These are phyloP conservation scores for Mucor plumbeus DNA, from an alignment of 371 early-diverging fungal genomes.

Conservation along the genomic window DNA sequence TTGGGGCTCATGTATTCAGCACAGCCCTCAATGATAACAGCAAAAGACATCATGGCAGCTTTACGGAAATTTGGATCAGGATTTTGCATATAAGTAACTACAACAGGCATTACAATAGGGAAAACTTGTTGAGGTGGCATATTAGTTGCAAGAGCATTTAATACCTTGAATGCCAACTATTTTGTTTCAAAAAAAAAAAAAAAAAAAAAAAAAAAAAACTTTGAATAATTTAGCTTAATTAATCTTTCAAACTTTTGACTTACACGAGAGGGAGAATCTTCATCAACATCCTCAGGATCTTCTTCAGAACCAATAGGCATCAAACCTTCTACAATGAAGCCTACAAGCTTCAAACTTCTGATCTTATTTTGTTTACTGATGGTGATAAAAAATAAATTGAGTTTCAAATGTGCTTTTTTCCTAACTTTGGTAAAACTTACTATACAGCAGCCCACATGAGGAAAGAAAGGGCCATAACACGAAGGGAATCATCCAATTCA, in stretches of 20 bases:
- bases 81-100: constrained; percentile 78
- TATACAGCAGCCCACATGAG: constrained; percentile 84
- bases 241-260: constrained; percentile 19
- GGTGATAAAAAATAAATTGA: neutral
- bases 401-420: neutral
- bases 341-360: constrained; percentile 79
- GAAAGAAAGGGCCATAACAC: constrained; percentile 85
- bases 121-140: constrained; percentile 90
- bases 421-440: constrained; percentile 50
- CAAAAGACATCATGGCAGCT: constrained; percentile 89
- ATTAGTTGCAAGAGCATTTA: constrained; percentile 79
- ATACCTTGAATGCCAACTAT: constrained; percentile 66
- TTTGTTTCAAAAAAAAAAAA: too few species aligned
- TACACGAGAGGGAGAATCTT: constrained; percentile 82
- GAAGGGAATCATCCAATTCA: constrained; percentile 68
- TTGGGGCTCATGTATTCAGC: constrained; percentile 82
- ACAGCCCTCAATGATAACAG: constrained; percentile 85
- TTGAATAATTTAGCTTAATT: too few species aligned
- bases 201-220: too few species aligned
- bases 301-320: constrained; percentile 88
- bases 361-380: constrained; percentile 78
- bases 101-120: constrained; percentile 73
- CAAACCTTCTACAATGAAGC: constrained; percentile 73
- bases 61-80: constrained; percentile 76
- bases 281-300: constrained; percentile 83